phyloP scores from a whole-genome alignment of 345 rosid species.

The Populus pruinosa region DNA sequence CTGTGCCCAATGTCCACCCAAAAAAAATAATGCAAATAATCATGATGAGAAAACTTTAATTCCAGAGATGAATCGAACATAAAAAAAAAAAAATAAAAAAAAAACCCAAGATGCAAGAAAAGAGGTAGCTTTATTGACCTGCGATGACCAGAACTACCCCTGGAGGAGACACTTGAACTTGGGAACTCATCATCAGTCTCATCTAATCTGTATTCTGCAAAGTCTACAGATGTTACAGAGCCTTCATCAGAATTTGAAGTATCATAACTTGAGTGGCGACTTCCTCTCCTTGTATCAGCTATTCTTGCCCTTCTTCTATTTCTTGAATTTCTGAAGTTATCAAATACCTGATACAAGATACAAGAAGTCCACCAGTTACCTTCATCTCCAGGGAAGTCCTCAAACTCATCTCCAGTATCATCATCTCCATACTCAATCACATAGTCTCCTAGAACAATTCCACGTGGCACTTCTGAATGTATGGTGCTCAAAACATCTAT shows the following conservation, averaged over 20 bases:
- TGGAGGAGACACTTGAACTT: constrained; percentile 45
- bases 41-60: background rate
- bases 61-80: background rate
- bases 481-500: constrained; percentile 93
- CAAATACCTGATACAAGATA: constrained; percentile 79
- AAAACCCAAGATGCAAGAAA: background rate
- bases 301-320: constrained; percentile 81
- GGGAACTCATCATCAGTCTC: constrained; percentile 79
- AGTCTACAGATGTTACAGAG: constrained; percentile 79
- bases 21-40: background rate
- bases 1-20: background rate
- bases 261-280: constrained; percentile 57
- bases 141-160: constrained; percentile 63
- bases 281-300: constrained; percentile 69
- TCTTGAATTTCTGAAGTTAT: constrained; percentile 82
- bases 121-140: constrained; percentile 49
- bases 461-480: constrained; percentile 93
- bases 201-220: constrained; percentile 74
- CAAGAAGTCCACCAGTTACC: constrained; percentile 98
- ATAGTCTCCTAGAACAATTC: constrained; percentile 94
- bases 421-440: constrained; percentile 94
- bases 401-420: constrained; percentile 83
- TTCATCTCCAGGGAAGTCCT: constrained; percentile 69
- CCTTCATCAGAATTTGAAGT: constrained; percentile 86
- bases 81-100: no score